Conservation (phyloP, 192 early-diverging fungal genomes). For the Spizellomyces punctatus region DNA sequence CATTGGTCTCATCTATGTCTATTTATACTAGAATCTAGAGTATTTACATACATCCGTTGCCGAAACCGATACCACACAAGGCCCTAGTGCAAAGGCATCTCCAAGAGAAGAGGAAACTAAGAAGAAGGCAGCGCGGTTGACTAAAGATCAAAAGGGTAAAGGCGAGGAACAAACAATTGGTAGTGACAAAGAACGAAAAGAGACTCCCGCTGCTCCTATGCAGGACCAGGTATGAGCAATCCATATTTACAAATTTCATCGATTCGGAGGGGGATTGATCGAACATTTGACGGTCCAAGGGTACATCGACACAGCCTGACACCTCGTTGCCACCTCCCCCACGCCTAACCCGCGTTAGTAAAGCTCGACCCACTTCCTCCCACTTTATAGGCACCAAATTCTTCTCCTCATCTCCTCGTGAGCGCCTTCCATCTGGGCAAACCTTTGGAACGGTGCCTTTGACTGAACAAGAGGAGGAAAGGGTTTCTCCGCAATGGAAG, state of each 20-base stretch:
- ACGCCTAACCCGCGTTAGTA: background rate
- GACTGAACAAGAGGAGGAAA: background rate
- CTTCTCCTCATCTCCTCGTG: background rate
- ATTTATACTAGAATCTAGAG: too few relatives aligned
- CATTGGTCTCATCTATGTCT: too few relatives aligned
- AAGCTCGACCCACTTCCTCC: too few relatives aligned
- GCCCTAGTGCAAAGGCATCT: too few relatives aligned
- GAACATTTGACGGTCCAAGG: background rate
- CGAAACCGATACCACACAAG: too few relatives aligned
- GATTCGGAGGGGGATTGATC: background rate
- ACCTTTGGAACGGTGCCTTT: background rate
- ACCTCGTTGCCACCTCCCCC: background rate
- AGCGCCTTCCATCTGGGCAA: background rate
- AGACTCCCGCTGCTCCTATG: background rate
- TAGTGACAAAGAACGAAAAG: background rate
- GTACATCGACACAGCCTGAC: too few relatives aligned
- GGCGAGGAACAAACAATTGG: background rate
- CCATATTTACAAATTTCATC: background rate
- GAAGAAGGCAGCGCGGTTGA: too few relatives aligned
- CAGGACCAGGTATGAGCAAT: background rate
- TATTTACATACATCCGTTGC: too few relatives aligned
- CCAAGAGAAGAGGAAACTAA: too few relatives aligned
- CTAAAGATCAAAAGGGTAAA: too few relatives aligned
- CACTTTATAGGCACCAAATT: too few relatives aligned
- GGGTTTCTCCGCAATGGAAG: background rate